Percentiles rank a stretch among this genome's conserved stretches.
phyloP scores from a whole-genome alignment of 1,284 basidiomycete species.

The Microbotryum silenes-acaulis region DNA sequence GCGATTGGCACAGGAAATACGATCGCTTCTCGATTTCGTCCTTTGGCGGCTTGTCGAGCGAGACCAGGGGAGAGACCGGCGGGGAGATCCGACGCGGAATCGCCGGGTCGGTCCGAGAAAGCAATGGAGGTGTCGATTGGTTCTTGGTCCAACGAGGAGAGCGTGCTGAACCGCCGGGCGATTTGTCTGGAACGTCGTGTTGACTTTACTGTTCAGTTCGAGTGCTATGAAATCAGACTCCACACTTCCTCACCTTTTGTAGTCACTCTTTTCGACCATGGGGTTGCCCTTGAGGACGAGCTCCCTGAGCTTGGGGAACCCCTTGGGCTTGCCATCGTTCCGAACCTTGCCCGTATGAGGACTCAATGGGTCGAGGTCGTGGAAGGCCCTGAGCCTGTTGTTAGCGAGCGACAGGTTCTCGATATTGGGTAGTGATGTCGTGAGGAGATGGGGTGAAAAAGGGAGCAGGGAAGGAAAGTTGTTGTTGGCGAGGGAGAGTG shows the following conservation, averaged over 20 bases:
- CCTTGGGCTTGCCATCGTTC: conserved; percentile 36
- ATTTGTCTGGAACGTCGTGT: conserved; percentile 52
- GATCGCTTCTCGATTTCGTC: conserved; percentile 37
- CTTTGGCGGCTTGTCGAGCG: conserved; percentile 22
- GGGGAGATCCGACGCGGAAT: background rate
- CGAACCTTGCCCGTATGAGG: conserved; percentile 23
- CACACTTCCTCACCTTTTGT: conserved; percentile 53
- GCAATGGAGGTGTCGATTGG: conserved; percentile 47
- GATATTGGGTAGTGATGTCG: conserved; percentile 62
- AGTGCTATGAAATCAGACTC: conserved; percentile 24
- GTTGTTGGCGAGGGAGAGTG: conserved; percentile 65
- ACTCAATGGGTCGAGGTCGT: conserved; percentile 55
- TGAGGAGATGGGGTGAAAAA: conserved; percentile 48
- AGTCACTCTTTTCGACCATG: conserved; percentile 54
- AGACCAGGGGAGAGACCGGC: conserved; percentile 13
- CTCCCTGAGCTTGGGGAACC: conserved; percentile 53
- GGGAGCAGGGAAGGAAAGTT: conserved; percentile 48
- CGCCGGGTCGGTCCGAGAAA: conserved; percentile 6
- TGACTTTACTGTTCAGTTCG: background rate
- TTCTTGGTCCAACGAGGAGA: conserved; percentile 66
- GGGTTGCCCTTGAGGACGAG: conserved; percentile 74
- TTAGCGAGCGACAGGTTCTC: conserved; percentile 72
- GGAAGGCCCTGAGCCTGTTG: conserved; percentile 58
- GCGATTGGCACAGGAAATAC: conserved; percentile 65
- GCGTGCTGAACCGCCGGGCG: conserved; percentile 57